Conservation (phyloP, 2,329 filamentous ascomycete species). For the Neopestalotiopsis clavispora region DNA sequence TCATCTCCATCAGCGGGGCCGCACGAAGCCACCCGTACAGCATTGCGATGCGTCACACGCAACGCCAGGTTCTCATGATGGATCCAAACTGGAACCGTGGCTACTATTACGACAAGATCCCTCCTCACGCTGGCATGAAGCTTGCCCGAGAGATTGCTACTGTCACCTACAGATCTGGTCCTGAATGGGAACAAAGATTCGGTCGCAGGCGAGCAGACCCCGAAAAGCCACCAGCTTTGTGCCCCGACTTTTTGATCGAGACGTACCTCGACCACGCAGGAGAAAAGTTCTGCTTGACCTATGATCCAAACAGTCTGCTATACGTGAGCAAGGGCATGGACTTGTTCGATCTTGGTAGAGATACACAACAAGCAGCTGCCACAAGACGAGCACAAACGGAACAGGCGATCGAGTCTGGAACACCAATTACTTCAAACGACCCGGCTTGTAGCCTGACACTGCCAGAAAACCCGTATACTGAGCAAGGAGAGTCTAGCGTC, state of each 20-base stretch:
- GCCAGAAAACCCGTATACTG: constrained; percentile 83
- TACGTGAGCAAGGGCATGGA: constrained; percentile 99
- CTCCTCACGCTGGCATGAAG: constrained; percentile 97
- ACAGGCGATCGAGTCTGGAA: constrained; percentile 58
- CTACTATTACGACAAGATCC: constrained; percentile 88
- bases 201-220: constrained; percentile 86
- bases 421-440: constrained; percentile 40
- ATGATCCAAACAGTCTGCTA: constrained; percentile 92
- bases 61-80: constrained; percentile 98
- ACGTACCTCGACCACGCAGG: constrained; percentile 98
- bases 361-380: constrained; percentile 68
- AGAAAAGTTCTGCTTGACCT: constrained; percentile 97
- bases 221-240: constrained; percentile 86
- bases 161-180: constrained; percentile 93
- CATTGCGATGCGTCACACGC: constrained; percentile 97
- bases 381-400: constrained; percentile 66
- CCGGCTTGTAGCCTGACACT: constrained; percentile 78
- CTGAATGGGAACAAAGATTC: constrained; percentile 97
- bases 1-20: constrained; percentile 92
- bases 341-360: constrained; percentile 85
- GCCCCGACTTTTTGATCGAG: constrained; percentile 96
- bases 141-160: constrained; percentile 96
- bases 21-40: constrained; percentile 95
- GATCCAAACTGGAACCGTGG: constrained; percentile 96
- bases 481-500: constrained; percentile 64